phyloP scores from a whole-genome alignment of 768 basidiomycete species.

The Pisolithus sp. region DNA sequence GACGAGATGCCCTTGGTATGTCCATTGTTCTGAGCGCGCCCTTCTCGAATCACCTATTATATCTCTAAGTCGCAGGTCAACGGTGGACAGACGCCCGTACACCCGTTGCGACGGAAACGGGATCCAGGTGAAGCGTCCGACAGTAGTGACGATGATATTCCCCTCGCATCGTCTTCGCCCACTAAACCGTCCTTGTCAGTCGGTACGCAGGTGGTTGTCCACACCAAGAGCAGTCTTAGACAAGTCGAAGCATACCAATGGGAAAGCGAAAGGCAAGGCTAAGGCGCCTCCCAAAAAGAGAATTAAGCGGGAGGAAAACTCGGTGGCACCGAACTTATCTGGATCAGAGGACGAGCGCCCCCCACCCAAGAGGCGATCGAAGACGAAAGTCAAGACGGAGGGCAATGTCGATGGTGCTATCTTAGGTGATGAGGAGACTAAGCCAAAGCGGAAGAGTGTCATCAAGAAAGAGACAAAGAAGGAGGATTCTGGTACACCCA shows the following conservation, averaged over 20 bases:
- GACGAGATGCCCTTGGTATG: conserved; percentile 69
- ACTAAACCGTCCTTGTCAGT: conserved; percentile 41
- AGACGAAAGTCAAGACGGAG: conserved; percentile 39
- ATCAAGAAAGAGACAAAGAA: conserved; percentile 50
- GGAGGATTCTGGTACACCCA: conserved; percentile 35
- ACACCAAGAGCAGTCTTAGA: conserved; percentile 31
- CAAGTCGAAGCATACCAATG: conserved; percentile 34
- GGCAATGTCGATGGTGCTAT: conserved; percentile 40
- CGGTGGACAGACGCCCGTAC: conserved; percentile 35
- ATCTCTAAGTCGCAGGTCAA: conserved; percentile 49
- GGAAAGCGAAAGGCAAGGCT: conserved; percentile 33
- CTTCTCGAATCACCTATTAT: conserved; percentile 5
- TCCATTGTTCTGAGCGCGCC: conserved; percentile 7
- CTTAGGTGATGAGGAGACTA: conserved; percentile 41
- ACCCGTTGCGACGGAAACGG: conserved; percentile 43
- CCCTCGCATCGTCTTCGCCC: conserved; percentile 70
- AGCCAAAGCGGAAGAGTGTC: conserved; percentile 40
- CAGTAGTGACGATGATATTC: conserved; percentile 67
- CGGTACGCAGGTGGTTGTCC: conserved; percentile 36
- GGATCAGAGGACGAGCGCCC: conserved; percentile 32
- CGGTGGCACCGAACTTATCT: conserved; percentile 12
- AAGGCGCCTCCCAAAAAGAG: conserved; percentile 63
- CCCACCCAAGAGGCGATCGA: conserved; percentile 18
- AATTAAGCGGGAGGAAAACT: conserved; percentile 46
- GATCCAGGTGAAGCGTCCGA: conserved; percentile 46